Base-by-base conservation (phyloP, 2,329 filamentous ascomycete species). In the Metarhizium humberi region DNA sequence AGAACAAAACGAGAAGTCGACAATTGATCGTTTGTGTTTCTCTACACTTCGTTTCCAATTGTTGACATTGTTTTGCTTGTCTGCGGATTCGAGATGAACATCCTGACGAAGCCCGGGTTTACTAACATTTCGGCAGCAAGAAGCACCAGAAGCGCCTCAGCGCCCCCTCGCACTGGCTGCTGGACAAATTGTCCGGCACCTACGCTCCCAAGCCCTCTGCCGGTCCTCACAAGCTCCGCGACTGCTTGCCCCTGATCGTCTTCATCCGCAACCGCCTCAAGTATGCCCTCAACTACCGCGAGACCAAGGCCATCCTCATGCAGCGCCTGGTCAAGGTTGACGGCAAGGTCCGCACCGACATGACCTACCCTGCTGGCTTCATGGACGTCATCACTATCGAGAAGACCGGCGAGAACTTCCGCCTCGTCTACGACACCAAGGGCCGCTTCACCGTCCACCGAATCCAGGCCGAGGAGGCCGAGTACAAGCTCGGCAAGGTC, bases 341-440 rank as follows among this genome's bases (percentile, higher is more conserved):
- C 76, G 88, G 87, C 84, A 99, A 99, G 85, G 91, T 99, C 80
- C 92, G 94, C 81, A 99, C 94, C 78, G 94, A 99, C 80, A 81
- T 84, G 71, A 99, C 92, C 80, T 99, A 89, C 87, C 94, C 94
- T 69, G 82, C 94, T 66, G 94, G 94, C 71, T 96, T 95, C 86
- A 97, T 97, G 94, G 94, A 99, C 75, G 94, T 99, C 74, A 96
- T 99, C 82, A 82, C 83, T 72, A 95, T 99, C 75, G 94, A 99
- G 80, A 99, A 99, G 90, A 99, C 94, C 59, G 92, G 92, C 86
- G 94, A 99, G 87, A 89, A 96, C 88, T 99, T 99, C 90, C 92
- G 94, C 69, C 90, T 99, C 68, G 82, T 99, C 85, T 99, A 97
- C 87, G 94, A 99, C 78, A 99, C 92, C 87, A 99, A 99, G 88